Percentiles rank a stretch among this genome's conserved stretches.
These are phyloP conservation scores for Cantharellus anzutake DNA, from an alignment of 768 basidiomycete species.

Conservation along the genomic window DNA sequence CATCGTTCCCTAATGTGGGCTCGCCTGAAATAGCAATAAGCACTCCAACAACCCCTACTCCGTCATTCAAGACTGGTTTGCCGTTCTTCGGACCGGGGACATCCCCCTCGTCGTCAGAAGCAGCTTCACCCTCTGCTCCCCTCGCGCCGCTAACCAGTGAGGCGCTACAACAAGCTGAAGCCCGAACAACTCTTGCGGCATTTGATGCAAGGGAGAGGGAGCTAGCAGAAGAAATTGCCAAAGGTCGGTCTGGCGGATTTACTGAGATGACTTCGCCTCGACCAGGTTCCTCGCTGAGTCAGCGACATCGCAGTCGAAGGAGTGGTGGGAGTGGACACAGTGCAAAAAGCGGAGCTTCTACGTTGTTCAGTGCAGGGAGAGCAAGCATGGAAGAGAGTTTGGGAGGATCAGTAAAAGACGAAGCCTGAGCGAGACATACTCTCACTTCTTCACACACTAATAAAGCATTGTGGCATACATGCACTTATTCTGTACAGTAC, in stretches of 20 bases:
- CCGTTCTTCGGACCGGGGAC: slow-evolving; percentile 40
- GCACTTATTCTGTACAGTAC: no score
- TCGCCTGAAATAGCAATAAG: slow-evolving; percentile 2
- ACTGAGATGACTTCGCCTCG: slow-evolving; percentile 39
- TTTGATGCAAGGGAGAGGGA: slow-evolving; percentile 61
- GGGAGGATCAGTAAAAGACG: background rate
- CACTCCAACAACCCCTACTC: slow-evolving; percentile 16
- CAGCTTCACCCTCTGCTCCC: slow-evolving; percentile 23
- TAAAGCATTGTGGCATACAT: no score
- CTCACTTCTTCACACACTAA: no score
- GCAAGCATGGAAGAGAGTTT: background rate
- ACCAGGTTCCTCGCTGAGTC: slow-evolving; percentile 22
- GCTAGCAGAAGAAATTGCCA: slow-evolving; percentile 55
- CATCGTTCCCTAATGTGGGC: background rate
- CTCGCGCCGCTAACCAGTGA: slow-evolving; percentile 43
- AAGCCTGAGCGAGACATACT: slow-evolving; percentile 23
- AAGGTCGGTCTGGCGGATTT: slow-evolving; percentile 49
- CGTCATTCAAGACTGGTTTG: slow-evolving; percentile 21
- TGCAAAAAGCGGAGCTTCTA: slow-evolving; percentile 2
- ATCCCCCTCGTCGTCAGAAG: slow-evolving; percentile 23
- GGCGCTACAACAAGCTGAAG: slow-evolving; percentile 61
- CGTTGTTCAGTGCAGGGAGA: background rate
- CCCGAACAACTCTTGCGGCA: slow-evolving; percentile 53
- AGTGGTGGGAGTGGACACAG: slow-evolving; percentile 31
- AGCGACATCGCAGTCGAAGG: slow-evolving; percentile 21